Conservation (phyloP, 768 basidiomycete species). For the Paxillus ammoniavirescens region DNA sequence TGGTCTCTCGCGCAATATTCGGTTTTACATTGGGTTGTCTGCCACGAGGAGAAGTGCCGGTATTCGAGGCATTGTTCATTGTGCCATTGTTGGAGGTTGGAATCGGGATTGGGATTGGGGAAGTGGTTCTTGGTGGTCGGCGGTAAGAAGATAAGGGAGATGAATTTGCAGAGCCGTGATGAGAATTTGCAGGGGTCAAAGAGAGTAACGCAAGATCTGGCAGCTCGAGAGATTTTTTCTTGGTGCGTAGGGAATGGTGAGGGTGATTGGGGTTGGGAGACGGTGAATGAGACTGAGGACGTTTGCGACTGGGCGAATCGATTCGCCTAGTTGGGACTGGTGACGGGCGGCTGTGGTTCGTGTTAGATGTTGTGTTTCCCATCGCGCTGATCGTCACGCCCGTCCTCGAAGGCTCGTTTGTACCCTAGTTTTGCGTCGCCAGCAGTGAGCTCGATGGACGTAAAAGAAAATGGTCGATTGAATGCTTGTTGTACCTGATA, state of each 20-base stretch:
- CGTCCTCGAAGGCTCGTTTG: conserved; percentile 13
- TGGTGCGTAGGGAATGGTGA: conserved; percentile 61
- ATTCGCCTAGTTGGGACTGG: conserved; percentile 24
- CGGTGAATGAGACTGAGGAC: conserved; percentile 31
- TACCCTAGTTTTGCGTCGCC: conserved; percentile 16
- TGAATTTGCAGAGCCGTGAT: conserved; percentile 35
- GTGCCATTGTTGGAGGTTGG: conserved; percentile 37
- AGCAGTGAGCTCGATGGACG: conserved; percentile 30
- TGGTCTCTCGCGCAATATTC: conserved; percentile 21
- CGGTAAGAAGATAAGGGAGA: conserved; percentile 43
- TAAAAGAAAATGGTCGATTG: conserved; percentile 28
- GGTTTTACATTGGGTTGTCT: conserved; percentile 31
- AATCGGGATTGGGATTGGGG: conserved; percentile 50
- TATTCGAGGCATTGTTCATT: conserved; percentile 34
- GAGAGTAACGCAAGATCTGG: conserved; percentile 65
- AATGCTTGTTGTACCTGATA: conserved; percentile 6
- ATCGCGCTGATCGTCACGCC: conserved; percentile 25
- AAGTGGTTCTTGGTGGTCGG: conserved; percentile 40
- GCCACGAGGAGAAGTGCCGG: conserved; percentile 35
- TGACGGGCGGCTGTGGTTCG: conserved; percentile 28
- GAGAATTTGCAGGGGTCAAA: conserved; percentile 41
- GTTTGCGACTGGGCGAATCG: conserved; percentile 19
- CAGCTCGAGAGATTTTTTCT: conserved; percentile 73
- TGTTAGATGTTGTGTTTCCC: conserved; percentile 33
- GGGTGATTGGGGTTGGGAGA: conserved; percentile 44